These are phyloP conservation scores for Salvia splendens DNA, from an alignment of 257 asterid species.

Conservation along the genomic window DNA sequence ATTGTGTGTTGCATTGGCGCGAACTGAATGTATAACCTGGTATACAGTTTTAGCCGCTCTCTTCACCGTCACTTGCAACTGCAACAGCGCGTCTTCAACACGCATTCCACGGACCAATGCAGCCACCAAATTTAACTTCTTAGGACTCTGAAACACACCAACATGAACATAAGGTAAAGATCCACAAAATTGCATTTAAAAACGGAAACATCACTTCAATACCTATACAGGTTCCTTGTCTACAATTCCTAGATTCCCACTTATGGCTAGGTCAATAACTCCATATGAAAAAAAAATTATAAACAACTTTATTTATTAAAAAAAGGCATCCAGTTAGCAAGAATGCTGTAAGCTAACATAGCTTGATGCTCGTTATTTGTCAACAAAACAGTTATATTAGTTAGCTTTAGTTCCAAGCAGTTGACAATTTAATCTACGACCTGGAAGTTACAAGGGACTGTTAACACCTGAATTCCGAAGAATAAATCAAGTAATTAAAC, in stretches of 20 bases:
- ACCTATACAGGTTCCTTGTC: background rate
- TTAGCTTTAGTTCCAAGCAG: background rate
- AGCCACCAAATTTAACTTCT: slow-evolving; percentile 92
- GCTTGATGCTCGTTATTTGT: slow-evolving; percentile 1
- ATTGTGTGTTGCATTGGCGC: slow-evolving; percentile 90
- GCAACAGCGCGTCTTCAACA: slow-evolving; percentile 94
- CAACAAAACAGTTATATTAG: background rate
- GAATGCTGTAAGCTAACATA: background rate
- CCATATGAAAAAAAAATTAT: background rate
- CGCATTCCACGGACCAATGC: slow-evolving; percentile 96
- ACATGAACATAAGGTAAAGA: background rate
- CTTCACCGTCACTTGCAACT: slow-evolving; percentile 86
- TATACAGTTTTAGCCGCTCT: slow-evolving; percentile 95
- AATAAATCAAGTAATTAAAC: too few species aligned
- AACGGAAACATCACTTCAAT: background rate
- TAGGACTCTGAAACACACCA: slow-evolving; percentile 70
- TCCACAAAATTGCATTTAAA: slow-evolving; percentile 8
- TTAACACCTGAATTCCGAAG: too few species aligned
- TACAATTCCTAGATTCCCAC: slow-evolving; percentile 14
- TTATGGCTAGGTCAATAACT: background rate
- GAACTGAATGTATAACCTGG: slow-evolving; percentile 96
- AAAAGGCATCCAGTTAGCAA: background rate
- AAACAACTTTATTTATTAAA: background rate
- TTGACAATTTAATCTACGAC: too few species aligned
- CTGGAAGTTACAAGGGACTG: too few species aligned